These are phyloP conservation scores for maize (Zea mays) DNA, from an alignment of 176 grass and related monocot species.

Conservation along the genomic window Zm-B73-REFERENCE-NAM-5.0 NC_050098.1:32345501-32346000, in stretches of 20 bases:
- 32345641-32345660: conserved; percentile 29
- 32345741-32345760: conserved; percentile 7
- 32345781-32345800: conserved; percentile 18
- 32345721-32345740: conserved; percentile 2
- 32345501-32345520: conserved; percentile 94
- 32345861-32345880: neutral
- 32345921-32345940: neutral
- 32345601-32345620: conserved; percentile 92
- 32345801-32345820: neutral
- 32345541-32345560: conserved; percentile 96
- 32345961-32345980: conserved; percentile 49
- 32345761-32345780: conserved; percentile 26
- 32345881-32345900: conserved; percentile 19
- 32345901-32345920: neutral
- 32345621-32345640: conserved; percentile 58
- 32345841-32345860: conserved; percentile 15
- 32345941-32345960: neutral
- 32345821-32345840: conserved; percentile 29
- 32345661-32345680: conserved; percentile 16
- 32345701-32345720: conserved; percentile 3
- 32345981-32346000: conserved; percentile 98
- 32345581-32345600: conserved; percentile 88
- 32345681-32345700: neutral
- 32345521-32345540: conserved; percentile 93
- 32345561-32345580: conserved; percentile 84